A percentile compares a stretch with the other conserved stretches of the same genome.
Evolutionary conservation across 2,329 filamentous ascomycete species (phyloP).

Genomic region (Metarhizium brunneum): DNA sequence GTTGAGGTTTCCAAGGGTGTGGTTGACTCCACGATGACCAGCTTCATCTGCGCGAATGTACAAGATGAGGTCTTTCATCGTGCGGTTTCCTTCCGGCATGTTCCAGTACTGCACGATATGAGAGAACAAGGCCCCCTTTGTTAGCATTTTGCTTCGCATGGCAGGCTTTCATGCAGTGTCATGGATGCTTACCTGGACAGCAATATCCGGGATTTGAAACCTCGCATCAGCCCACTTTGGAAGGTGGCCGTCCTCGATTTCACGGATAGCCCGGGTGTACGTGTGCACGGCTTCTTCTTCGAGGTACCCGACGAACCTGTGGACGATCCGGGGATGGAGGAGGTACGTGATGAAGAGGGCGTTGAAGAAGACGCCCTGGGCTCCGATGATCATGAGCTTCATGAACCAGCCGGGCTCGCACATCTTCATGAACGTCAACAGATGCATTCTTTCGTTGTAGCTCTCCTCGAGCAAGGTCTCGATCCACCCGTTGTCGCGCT

Average conservation of each 20-base stretch:
- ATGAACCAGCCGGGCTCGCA: conserved; percentile 69
- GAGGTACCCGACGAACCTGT: conserved; percentile 93
- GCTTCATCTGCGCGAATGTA: conserved; percentile 89
- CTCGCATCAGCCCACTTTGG: conserved; percentile 66
- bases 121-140: background rate
- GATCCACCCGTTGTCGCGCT: conserved; percentile 94
- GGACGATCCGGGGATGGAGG: conserved; percentile 74
- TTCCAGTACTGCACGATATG: conserved; percentile 71
- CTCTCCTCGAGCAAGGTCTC: conserved; percentile 84
- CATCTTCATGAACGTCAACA: conserved; percentile 88
- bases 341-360: conserved; percentile 84
- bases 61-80: conserved; percentile 77
- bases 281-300: conserved; percentile 97
- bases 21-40: conserved; percentile 89
- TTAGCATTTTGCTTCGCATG: background rate
- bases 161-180: background rate
- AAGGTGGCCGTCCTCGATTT: conserved; percentile 76
- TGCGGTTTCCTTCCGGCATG: conserved; percentile 75
- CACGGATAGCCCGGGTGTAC: conserved; percentile 80
- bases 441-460: conserved; percentile 91
- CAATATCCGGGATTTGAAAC: conserved; percentile 77
- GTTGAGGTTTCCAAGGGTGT: conserved; percentile 82
- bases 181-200: conserved; percentile 43
- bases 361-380: conserved; percentile 97
- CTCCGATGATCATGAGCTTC: conserved; percentile 82